These are phyloP conservation scores for Trametes polyzona DNA, from an alignment of 1,284 basidiomycete genomes.

Conservation along the genomic window DNA sequence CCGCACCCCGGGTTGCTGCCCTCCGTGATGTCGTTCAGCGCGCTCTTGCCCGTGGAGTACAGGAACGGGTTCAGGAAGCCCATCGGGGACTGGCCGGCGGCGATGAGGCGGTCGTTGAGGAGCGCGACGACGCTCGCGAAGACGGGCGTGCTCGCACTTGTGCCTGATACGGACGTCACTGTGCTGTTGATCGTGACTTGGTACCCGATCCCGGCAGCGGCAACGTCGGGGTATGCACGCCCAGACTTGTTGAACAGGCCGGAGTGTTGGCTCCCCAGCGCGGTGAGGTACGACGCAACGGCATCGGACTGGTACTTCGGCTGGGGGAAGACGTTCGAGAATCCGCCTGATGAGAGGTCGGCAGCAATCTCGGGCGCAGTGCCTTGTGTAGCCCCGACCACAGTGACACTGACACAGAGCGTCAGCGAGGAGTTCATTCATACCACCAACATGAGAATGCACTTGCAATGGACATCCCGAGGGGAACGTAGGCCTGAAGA, in stretches of 20 bases:
- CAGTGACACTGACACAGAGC: constrained; percentile 45
- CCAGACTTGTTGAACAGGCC: constrained; percentile 36
- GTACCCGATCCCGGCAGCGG: constrained; percentile 40
- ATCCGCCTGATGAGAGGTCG: constrained; percentile 58
- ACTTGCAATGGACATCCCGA: constrained; percentile 44
- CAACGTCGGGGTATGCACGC: constrained; percentile 34
- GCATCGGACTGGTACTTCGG: constrained; percentile 43
- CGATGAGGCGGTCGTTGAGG: constrained; percentile 60
- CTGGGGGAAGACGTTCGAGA: constrained; percentile 50
- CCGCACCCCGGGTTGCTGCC: constrained; percentile 45
- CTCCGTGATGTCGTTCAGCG: constrained; percentile 62
- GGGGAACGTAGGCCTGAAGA: constrained; percentile 68
- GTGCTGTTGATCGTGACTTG: constrained; percentile 58
- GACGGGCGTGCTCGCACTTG: constrained; percentile 64
- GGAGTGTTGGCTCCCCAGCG: constrained; percentile 41
- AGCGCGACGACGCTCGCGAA: constrained; percentile 61
- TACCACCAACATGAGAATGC: neutral
- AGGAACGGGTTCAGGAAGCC: constrained; percentile 68
- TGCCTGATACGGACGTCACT: constrained; percentile 53
- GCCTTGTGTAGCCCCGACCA: constrained; percentile 59
- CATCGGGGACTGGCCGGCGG: constrained; percentile 50
- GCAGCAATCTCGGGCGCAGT: constrained; percentile 40
- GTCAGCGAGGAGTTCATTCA: neutral
- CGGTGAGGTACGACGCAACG: constrained; percentile 36
- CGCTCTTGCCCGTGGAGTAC: constrained; percentile 49